Conservation (phyloP, 352 stramenopile genomes). For the Peronosclerospora sorghi region DNA sequence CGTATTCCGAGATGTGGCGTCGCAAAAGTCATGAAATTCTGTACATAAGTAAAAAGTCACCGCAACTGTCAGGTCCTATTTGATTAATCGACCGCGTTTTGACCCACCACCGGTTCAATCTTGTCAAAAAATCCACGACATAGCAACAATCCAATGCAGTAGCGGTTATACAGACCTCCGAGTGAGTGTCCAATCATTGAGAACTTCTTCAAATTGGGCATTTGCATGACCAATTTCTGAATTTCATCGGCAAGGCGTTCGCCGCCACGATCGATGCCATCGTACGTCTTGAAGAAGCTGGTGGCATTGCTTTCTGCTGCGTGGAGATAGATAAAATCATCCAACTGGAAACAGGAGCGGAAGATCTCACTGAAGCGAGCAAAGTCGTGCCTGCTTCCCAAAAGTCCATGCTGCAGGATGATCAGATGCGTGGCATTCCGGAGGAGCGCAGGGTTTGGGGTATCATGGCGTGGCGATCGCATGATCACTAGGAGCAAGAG, state of each 20-base stretch:
- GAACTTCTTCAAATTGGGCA: slow-evolving; percentile 52
- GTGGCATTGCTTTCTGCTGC: slow-evolving; percentile 35
- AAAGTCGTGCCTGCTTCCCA: slow-evolving; percentile 58
- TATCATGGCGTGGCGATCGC: slow-evolving; percentile 3
- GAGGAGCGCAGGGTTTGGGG: slow-evolving; percentile 4
- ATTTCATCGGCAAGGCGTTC: slow-evolving; percentile 66
- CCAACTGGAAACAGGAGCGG: slow-evolving; percentile 25
- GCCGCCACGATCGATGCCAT: slow-evolving; percentile 59
- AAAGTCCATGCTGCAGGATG: slow-evolving; percentile 60
- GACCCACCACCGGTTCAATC: slow-evolving; percentile 52
- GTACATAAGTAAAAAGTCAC: neutral
- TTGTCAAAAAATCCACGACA: slow-evolving; percentile 58
- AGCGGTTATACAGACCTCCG: slow-evolving; percentile 69
- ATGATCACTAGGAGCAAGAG: neutral
- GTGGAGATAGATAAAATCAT: slow-evolving; percentile 39
- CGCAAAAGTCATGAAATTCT: slow-evolving; percentile 79
- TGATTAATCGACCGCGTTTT: neutral
- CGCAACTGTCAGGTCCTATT: no score
- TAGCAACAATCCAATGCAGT: slow-evolving; percentile 57
- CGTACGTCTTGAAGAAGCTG: slow-evolving; percentile 64
- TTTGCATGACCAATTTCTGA: slow-evolving; percentile 30
- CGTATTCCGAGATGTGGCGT: slow-evolving; percentile 70
- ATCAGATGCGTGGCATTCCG: slow-evolving; percentile 41
- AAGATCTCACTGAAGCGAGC: slow-evolving; percentile 44
- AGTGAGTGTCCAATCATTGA: slow-evolving; percentile 74